Evolutionary conservation across 805 yeast species (phyloP).

Genomic region (Brettanomyces nanus): DNA sequence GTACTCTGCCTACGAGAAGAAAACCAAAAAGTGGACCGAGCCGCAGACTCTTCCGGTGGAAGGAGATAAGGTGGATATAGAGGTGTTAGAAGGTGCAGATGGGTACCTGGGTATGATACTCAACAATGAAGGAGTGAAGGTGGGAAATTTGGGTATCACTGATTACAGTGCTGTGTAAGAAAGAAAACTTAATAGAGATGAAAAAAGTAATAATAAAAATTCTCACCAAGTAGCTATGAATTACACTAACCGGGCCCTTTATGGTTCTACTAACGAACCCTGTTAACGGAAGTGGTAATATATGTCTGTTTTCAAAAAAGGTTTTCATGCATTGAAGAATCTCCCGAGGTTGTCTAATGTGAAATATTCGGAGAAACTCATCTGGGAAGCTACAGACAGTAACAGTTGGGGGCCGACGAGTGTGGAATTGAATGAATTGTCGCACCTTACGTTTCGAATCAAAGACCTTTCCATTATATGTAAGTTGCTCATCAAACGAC

Average conservation of each 20-base stretch:
- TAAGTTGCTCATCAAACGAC: conserved; percentile 32
- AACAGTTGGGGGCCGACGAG: conserved; percentile 42
- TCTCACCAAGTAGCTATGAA: too few relatives aligned
- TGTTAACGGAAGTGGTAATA: neutral
- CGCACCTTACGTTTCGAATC: conserved; percentile 35
- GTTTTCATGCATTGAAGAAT: neutral
- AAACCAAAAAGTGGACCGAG: conserved; percentile 4
- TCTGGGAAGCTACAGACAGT: conserved; percentile 43
- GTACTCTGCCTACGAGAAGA: conserved; percentile 7
- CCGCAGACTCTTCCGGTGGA: neutral
- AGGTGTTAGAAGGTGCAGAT: too few relatives aligned
- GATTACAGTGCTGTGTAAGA: too few relatives aligned
- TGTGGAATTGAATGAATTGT: conserved; percentile 44
- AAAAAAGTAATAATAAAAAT: too few relatives aligned
- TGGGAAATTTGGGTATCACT: too few relatives aligned
- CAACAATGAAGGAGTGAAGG: too few relatives aligned
- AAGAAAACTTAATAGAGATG: too few relatives aligned
- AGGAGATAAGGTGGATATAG: neutral
- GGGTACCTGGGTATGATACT: too few relatives aligned
- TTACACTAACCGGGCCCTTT: too few relatives aligned
- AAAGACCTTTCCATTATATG: conserved; percentile 32
- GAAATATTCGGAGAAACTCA: conserved; percentile 24
- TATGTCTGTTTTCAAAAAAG: conserved; percentile 2
- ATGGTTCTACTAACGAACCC: too few relatives aligned
- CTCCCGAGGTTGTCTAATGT: conserved; percentile 9